Evolutionary conservation across 2,329 filamentous ascomycete genomes (phyloP).

Genomic region (Penicillium hesseltinei): DNA sequence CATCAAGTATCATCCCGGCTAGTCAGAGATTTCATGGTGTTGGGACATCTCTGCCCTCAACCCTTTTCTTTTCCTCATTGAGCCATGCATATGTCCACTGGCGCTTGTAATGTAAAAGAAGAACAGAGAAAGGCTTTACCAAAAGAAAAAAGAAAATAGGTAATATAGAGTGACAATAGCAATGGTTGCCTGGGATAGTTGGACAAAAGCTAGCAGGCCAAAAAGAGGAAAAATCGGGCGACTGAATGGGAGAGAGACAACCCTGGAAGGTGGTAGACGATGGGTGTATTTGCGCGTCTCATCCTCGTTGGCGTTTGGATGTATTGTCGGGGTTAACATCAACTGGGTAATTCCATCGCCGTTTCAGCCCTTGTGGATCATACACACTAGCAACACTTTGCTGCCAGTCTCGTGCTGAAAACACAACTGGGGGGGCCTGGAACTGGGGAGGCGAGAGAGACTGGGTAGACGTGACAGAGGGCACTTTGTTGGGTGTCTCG

Average conservation of each 20-base stretch:
- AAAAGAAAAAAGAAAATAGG: neutral
- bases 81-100: neutral
- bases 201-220: neutral
- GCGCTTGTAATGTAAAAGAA: neutral
- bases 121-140: neutral
- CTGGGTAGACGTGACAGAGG: conserved; percentile 31
- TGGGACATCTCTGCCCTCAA: neutral
- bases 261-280: neutral
- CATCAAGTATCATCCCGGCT: conserved; percentile 2
- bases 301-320: conserved; percentile 36
- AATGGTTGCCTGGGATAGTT: neutral
- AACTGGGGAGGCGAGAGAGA: conserved; percentile 35
- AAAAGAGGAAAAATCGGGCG: neutral
- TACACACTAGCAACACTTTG: conserved; percentile 50
- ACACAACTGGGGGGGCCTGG: conserved; percentile 36
- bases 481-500: conserved; percentile 30
- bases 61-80: neutral
- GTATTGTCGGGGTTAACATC: conserved; percentile 32
- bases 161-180: neutral
- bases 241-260: neutral
- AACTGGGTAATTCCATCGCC: conserved; percentile 44
- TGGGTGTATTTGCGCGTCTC: neutral
- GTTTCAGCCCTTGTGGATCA: conserved; percentile 46
- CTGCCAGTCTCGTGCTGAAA: conserved; percentile 49
- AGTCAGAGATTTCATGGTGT: neutral